Evolutionary conservation across 257 asterid genomes (phyloP), one percentile per base, ranked within the genome.

Genomic region (Solanum megistacrolobum): DNA sequence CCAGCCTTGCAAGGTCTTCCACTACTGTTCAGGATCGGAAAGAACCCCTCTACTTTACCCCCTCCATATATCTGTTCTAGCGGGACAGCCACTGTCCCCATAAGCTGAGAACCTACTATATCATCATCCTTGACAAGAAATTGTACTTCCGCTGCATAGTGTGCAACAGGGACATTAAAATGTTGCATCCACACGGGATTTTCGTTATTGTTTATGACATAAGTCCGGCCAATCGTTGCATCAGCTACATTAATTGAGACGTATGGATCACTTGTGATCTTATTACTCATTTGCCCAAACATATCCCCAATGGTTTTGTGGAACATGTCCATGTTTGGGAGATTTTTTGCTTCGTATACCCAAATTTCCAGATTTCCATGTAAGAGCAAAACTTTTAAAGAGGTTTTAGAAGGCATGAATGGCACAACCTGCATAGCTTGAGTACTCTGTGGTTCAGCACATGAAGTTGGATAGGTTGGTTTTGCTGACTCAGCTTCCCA

Each of bases 251-350:
- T 83, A 46, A 96, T 89, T 10, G 99, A 83, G 86, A 97, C 99
- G 8, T 97, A 97, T 4, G 99, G 99, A 89, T 97, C 99, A 83
- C 99, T 97, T 52, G 99, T 96, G 88, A 94, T 96, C 92, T 96
- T 96, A 69, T 91, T 89, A 79, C 91, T 91, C 87, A 94, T 88
- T 71, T 92, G 96, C 84, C 99, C 99, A 89, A 97, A 92, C 98
- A 97, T 88, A 86, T 97, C 99, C 48, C 98, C 98, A 18, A 97
- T 27, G 14, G 98, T 97, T 90, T 92, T 96, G 92, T 95, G 99
- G 90, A 97, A 95, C 99, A 97, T 97, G 89, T 96, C 99, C 99
- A 97, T 96, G 93, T 97, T 97, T 29, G 99, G 99, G 83, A 97
- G 99, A 91, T 97, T 95, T 86, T 96, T 97, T 4, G 99, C 99